phyloP scores from a whole-genome alignment of 1,139 yeast genomes.

The Protomyces arabidopsidicola region DNA sequence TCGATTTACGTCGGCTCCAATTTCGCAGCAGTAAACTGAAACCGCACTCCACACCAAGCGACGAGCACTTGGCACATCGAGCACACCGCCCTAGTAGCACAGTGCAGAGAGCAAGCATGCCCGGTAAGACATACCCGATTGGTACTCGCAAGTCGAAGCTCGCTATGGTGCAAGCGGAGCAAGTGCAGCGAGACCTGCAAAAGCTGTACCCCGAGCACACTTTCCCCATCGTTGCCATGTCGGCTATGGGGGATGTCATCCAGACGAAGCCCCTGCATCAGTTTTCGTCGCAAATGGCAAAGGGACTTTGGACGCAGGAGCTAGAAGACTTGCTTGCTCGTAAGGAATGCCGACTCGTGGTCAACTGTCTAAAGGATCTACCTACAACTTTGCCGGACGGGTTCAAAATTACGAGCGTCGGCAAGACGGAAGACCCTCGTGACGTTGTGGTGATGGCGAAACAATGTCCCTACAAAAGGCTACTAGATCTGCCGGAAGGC shows the following conservation, averaged over 20 bases:
- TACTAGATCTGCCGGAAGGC: constrained; percentile 76
- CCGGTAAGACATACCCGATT: constrained; percentile 36
- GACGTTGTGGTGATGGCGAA: constrained; percentile 84
- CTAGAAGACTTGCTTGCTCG: constrained; percentile 70
- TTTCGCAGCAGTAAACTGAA: no score
- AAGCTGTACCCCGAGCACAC: constrained; percentile 56
- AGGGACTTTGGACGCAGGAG: constrained; percentile 93
- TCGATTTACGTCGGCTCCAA: no score
- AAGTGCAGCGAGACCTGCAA: constrained; percentile 60
- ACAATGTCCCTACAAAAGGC: constrained; percentile 57
- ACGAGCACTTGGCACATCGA: no score
- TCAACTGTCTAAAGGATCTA: constrained; percentile 91
- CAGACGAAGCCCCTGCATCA: constrained; percentile 82
- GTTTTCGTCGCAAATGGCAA: constrained; percentile 66
- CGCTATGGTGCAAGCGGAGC: constrained; percentile 81
- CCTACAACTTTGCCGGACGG: constrained; percentile 89
- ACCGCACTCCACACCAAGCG: no score
- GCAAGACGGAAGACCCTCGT: constrained; percentile 61
- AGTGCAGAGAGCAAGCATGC: not conserved
- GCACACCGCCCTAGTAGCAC: no score
- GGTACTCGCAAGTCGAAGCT: constrained; percentile 87
- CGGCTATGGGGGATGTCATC: constrained; percentile 85
- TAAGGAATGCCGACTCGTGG: constrained; percentile 77
- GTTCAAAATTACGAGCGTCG: constrained; percentile 81
- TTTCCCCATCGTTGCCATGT: constrained; percentile 70